Percentiles rank a stretch among this genome's conserved stretches.
Evolutionary conservation across 2,329 filamentous ascomycete genomes (phyloP).

Genomic region (Fusarium stilboides): DNA sequence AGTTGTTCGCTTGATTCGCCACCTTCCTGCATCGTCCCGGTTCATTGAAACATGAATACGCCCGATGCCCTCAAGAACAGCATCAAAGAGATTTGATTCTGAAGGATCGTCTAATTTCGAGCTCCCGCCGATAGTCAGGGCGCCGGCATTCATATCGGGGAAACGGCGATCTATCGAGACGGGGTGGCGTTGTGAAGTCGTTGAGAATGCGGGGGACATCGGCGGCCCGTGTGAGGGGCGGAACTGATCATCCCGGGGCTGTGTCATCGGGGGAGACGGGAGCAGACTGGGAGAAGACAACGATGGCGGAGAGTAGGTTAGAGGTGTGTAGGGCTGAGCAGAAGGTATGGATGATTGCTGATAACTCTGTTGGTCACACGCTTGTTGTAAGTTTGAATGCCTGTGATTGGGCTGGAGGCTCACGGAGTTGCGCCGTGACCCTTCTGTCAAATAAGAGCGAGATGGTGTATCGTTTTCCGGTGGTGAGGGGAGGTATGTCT

Average conservation of each 20-base stretch:
- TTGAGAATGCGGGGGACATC: constrained; percentile 24
- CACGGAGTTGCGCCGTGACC: not conserved
- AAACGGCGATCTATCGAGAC: not conserved
- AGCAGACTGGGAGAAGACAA: constrained; percentile 40
- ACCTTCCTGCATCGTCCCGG: constrained; percentile 58
- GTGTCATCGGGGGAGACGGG: constrained; percentile 46
- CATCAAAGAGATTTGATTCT: constrained; percentile 53
- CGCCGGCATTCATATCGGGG: not conserved
- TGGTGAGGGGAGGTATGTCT: constrained; percentile 32
- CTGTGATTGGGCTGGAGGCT: constrained; percentile 4
- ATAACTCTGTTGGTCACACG: constrained; percentile 14
- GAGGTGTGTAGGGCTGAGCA: constrained; percentile 43
- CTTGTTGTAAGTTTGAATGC: constrained; percentile 15
- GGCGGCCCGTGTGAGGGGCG: constrained; percentile 16
- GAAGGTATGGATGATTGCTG: constrained; percentile 42
- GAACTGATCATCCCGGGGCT: constrained; percentile 29
- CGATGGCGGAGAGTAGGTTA: constrained; percentile 31
- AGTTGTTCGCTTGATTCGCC: constrained; percentile 55
- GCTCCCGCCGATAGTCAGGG: not conserved
- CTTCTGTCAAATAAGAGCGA: constrained; percentile 12
- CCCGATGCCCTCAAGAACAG: constrained; percentile 57
- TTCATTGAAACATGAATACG: constrained; percentile 55
- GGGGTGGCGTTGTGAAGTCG: constrained; percentile 8
- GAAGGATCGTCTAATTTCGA: constrained; percentile 36
- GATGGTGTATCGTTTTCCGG: constrained; percentile 22